Base-by-base conservation (phyloP, 2,329 filamentous ascomycete species). In the Lizonia empirigonia region DNA sequence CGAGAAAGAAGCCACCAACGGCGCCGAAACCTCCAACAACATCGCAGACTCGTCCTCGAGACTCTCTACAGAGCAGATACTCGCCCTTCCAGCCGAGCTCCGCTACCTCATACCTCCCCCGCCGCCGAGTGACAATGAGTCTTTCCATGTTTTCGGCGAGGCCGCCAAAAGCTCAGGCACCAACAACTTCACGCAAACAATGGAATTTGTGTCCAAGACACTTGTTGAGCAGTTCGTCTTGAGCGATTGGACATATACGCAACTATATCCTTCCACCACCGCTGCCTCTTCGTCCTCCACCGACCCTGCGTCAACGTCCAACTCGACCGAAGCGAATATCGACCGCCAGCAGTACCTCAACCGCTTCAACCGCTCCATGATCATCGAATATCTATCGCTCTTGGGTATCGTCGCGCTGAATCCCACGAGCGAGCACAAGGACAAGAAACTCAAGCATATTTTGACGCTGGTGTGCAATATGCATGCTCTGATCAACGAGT, bases 401-500 rank as follows among this genome's bases (percentile, higher is more conserved):
- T 78, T 88, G 0, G 90, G 91, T 19, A 78, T 89, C 12, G 78
- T 95, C 50, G 81, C 83, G 8, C 74, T 83, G n/a, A 81, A 87
- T 36, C 88, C 90, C 0, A 58, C 56, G 3, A 64, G 87, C 69
- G 88, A 85, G 42, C 78, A 82, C 20, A 89, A 85, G 42, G 79
- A 83, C 27, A 81, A 85, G 33, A 96, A 96, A 70, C 81, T 93
- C 36, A 79, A 85, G 35, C 88, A 97, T 71, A 75, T 99, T 24
- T 82, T 88, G 64, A 91, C 87, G 13, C 77, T 97, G 22, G 87
- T 96, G 57, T 86, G 93, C 72, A 97, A 97, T 72, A 88, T 95
- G 67, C 91, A 97, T 74, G 90, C 95, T 67, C 82, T 96, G 45
- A 85, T 97, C 59, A 99, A 99, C 72, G 87, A 96, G 72, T 97